These are phyloP conservation scores for Fusarium multiceps DNA, from an alignment of 2,329 filamentous ascomycete species.

Conservation along the genomic window DNA sequence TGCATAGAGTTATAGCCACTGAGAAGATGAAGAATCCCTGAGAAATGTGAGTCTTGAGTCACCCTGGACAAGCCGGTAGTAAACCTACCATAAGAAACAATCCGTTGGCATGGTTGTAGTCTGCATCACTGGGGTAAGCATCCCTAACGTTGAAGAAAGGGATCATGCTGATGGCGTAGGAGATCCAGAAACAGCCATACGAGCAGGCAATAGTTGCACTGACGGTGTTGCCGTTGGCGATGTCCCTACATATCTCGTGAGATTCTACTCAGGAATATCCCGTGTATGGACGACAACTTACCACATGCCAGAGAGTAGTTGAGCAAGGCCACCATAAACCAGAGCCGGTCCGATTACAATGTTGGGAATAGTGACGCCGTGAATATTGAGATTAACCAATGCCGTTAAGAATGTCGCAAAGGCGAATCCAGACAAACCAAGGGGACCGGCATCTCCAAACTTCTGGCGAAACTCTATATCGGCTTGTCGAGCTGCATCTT, in stretches of 20 bases:
- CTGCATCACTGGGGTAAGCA: neutral
- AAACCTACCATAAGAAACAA: neutral
- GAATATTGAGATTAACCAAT: slow-evolving; percentile 12
- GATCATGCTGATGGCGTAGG: slow-evolving; percentile 14
- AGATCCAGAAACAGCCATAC: slow-evolving; percentile 23
- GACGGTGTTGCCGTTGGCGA: slow-evolving; percentile 11
- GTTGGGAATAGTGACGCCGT: slow-evolving; percentile 3
- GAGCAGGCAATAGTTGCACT: slow-evolving; percentile 14
- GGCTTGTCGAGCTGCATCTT: neutral
- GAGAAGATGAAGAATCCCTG: slow-evolving; percentile 22
- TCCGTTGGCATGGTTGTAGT: slow-evolving; percentile 21
- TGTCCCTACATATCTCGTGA: neutral
- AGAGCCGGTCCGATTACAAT: slow-evolving; percentile 9
- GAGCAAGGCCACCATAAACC: slow-evolving; percentile 6
- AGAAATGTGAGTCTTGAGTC: neutral
- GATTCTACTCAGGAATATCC: neutral
- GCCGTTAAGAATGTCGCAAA: slow-evolving; percentile 11
- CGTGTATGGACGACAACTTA: neutral
- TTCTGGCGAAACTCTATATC: slow-evolving; percentile 6
- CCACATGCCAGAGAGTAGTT: slow-evolving; percentile 18
- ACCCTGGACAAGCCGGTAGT: rapidly evolving
- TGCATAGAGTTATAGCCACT: slow-evolving; percentile 3
- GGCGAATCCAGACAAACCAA: slow-evolving; percentile 5
- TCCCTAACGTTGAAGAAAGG: slow-evolving; percentile 11
- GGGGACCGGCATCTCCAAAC: slow-evolving; percentile 13